Conservation (phyloP, 2,329 filamentous ascomycete genomes). For the Trichocomaceae sp. region DNA sequence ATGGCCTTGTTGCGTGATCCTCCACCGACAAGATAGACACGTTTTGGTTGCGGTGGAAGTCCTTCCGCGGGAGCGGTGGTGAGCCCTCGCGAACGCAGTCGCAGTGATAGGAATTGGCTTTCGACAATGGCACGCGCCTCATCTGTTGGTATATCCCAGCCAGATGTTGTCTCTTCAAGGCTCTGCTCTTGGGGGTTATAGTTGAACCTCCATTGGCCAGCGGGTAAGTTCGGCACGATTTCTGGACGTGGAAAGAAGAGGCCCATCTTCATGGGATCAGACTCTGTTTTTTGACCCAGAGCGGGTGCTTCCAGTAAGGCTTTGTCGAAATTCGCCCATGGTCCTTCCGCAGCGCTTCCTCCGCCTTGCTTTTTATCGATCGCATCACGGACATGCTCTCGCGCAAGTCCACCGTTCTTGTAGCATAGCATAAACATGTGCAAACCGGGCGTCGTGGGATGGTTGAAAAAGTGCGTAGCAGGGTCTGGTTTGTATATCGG, state of each 20-base stretch:
- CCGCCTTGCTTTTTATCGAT: conserved; percentile 53
- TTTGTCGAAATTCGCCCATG: conserved; percentile 77
- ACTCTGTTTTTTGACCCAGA: conserved; percentile 53
- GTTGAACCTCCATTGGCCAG: conserved; percentile 80
- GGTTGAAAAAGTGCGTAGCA: conserved; percentile 96
- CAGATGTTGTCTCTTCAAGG: conserved; percentile 47
- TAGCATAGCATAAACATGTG: conserved; percentile 99
- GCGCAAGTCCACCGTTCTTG: conserved; percentile 92
- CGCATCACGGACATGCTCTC: conserved; percentile 79
- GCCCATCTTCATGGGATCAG: conserved; percentile 68
- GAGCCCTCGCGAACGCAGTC: conserved; percentile 72
- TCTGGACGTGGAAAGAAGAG: conserved; percentile 95
- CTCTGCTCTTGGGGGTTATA: conserved; percentile 45
- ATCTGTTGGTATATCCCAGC: conserved; percentile 53
- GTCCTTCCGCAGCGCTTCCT: conserved; percentile 42
- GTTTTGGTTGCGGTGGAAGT: conserved; percentile 74
- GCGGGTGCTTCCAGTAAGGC: conserved; percentile 61
- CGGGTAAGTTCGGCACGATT: conserved; percentile 84
- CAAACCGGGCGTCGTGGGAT: conserved; percentile 79
- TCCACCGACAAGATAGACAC: conserved; percentile 91
- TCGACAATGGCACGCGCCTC: conserved; percentile 86
- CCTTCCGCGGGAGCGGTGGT: conserved; percentile 51
- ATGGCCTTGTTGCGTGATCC: conserved; percentile 87
- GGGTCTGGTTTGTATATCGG: conserved; percentile 84
- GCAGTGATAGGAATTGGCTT: conserved; percentile 87